Conservation (phyloP, 768 basidiomycete genomes). For the Zangia roseola region DNA sequence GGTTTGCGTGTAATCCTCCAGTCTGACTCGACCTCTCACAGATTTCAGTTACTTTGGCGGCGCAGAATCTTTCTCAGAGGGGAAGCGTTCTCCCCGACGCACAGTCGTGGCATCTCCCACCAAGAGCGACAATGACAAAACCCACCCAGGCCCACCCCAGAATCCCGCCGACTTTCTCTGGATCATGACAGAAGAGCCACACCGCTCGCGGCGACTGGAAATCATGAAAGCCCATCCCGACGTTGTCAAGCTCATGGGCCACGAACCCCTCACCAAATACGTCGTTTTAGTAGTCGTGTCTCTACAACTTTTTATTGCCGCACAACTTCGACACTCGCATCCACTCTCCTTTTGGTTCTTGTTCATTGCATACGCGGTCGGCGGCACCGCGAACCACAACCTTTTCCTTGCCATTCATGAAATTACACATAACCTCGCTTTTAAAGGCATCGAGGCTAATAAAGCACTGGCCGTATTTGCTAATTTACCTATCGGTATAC, state of each 20-base stretch:
- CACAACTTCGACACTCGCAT: slow-evolving; percentile 62
- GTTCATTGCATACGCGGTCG: slow-evolving; percentile 76
- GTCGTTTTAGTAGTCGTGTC: slow-evolving; percentile 80
- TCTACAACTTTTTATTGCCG: slow-evolving; percentile 67
- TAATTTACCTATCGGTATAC: slow-evolving; percentile 91
- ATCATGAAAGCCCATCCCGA: slow-evolving; percentile 96
- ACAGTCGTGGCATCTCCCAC: slow-evolving; percentile 45
- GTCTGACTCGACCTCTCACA: slow-evolving; percentile 21
- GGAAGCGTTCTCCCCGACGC: slow-evolving; percentile 51
- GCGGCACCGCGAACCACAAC: slow-evolving; percentile 97
- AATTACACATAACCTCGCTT: slow-evolving; percentile 97
- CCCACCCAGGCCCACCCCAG: slow-evolving; percentile 55
- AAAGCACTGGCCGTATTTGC: slow-evolving; percentile 87
- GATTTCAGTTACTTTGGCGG: slow-evolving; percentile 84
- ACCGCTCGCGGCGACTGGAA: slow-evolving; percentile 79
- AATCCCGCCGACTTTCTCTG: slow-evolving; percentile 90
- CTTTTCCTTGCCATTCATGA: slow-evolving; percentile 98
- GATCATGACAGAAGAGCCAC: slow-evolving; percentile 98
- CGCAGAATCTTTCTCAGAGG: slow-evolving; percentile 68
- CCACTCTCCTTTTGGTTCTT: slow-evolving; percentile 75
- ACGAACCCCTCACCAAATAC: slow-evolving; percentile 90
- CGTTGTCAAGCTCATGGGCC: slow-evolving; percentile 95
- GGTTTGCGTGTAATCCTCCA: too few species aligned
- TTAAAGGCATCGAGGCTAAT: slow-evolving; percentile 77
- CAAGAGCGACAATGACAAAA: slow-evolving; percentile 38